Base-by-base conservation (phyloP, 1,284 basidiomycete species). In the Peniophora sp. region DNA sequence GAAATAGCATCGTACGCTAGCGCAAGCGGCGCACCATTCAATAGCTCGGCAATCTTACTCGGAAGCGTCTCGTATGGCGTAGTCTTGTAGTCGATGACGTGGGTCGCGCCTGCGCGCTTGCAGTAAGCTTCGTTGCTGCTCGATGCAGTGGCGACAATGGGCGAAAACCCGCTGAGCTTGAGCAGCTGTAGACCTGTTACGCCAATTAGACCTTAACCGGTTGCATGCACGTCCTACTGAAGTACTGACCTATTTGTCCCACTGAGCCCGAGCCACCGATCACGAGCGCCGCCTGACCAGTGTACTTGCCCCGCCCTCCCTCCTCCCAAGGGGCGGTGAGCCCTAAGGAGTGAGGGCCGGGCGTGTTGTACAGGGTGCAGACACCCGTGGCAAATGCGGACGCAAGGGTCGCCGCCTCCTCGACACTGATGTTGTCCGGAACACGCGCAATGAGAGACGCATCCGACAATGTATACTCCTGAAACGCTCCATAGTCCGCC, bases 91-190 rank as follows among this genome's bases (percentile, higher is more conserved):
- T 59, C 70, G 52, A 79, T 59, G 51, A 74, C 63, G 50, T 73
- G 69, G 0, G 73, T 74, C 0, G 76, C 78, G 1, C 78, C 78
- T 16, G 77, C 66, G 2, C 67, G 67, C 55, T 74, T 74, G 53
- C 79, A 65, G 54, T 61, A 65, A 0, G 59, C 67, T 1, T 58
- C 56, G 57, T 79, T 72, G 52, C 68, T 66, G 6, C 63, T 52
- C 10, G 75, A 78, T 5, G 73, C 65, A 6, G 75, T 77, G 14
- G 73, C 65, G 53, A 79, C 69, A 52, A 78, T 74, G 3, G 69
- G 70, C 2, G 66, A 69, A 61, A 77, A 77, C 0, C 77, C 77
- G 1, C 74, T 72, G 11, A 75, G 56, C 52, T 66, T 69, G 9
- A 71, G 71, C 17, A 78, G 61, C 59, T 79, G 75, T 32, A 75